A percentile compares a stretch with the other conserved stretches of the same genome.
Evolutionary conservation across 1,139 yeast genomes (phyloP).

Genomic region (Taphrina pruni): DNA sequence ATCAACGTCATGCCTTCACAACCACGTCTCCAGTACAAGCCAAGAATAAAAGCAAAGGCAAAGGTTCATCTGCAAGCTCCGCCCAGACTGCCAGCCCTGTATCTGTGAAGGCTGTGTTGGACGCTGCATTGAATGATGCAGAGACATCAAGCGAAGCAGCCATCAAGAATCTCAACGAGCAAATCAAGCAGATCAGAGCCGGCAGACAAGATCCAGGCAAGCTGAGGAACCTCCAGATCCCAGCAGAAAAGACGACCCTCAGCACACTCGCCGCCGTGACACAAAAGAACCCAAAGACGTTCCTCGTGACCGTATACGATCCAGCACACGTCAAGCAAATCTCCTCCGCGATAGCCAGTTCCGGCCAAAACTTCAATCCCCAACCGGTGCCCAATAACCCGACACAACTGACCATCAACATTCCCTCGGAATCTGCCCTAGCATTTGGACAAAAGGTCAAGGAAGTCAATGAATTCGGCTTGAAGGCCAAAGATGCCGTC

Average conservation of each 20-base stretch:
- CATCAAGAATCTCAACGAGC: neutral
- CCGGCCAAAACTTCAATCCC: constrained; percentile 28
- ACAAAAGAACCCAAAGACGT: constrained; percentile 23
- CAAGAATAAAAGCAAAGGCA: constrained; percentile 5
- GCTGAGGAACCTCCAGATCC: constrained; percentile 11
- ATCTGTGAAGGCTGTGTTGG: neutral
- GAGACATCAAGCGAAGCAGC: neutral
- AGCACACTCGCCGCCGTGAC: constrained; percentile 21
- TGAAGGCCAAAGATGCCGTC: neutral
- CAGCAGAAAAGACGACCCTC: constrained; percentile 12
- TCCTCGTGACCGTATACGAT: constrained; percentile 36
- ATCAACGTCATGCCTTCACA: constrained; percentile 6
- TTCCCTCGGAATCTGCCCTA: constrained; percentile 13
- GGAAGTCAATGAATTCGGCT: neutral
- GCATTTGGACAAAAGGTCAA: constrained; percentile 9
- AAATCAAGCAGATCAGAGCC: constrained; percentile 1
- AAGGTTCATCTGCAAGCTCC: neutral
- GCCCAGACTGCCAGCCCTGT: neutral
- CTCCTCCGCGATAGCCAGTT: constrained; percentile 28
- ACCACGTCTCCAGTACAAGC: neutral
- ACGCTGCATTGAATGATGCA: neutral
- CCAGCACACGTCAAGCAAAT: constrained; percentile 34
- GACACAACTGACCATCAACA: constrained; percentile 18
- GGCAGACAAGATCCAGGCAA: constrained; percentile 18
- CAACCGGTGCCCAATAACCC: constrained; percentile 36